Base-by-base conservation (phyloP, 1,139 yeast species). In the Meyerozyma sp. region DNA sequence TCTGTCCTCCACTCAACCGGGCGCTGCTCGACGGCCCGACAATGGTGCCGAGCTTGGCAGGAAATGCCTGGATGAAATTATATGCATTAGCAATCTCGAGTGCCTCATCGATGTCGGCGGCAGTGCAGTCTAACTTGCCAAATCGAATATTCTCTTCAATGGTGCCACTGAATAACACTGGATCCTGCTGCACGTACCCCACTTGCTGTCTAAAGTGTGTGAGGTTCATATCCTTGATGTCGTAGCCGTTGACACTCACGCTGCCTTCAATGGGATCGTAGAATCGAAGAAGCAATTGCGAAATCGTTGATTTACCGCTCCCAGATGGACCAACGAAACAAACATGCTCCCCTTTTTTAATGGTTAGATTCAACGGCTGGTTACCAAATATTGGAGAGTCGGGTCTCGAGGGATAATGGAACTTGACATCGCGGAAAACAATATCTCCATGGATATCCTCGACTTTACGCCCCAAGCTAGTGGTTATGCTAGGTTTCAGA, bases 281-380 rank as follows among this genome's bases (percentile, higher is more conserved):
- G 60, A 87, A 89, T 43, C 96, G 68, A 46, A 90, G 65, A 44
- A 93, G 61, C 44, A 93, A 66, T 27, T 93, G 87, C 1, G 95
- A 81, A 32, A 93, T 82, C 0, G 97, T 91, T 1, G 96, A 88
- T 63, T 93, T 93, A 28, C 98, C 98, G 49, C 94, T 82, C 14
- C 98, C 98, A 3, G 96, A 86, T 4, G 97, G 97, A 0, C 98
- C 98, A 11, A 91, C 98, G 51, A 93, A 81, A 61, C 97, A 91
- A 11, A 91, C 89, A 55, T 89, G 89, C 43, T 93, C 85, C 2
- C 97, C 97, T 14, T 88, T 77, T 35, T 79, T 79, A 47, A 93
- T 85, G 18, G 72, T 75, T 55, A 91, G 77, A 44, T 81, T 73
- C 42, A 91, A 59, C 36, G 44, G 35, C 13, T 30, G 37, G 26